Evolutionary conservation across 768 basidiomycete genomes (phyloP).

Genomic region (Myochromella boudieri): DNA sequence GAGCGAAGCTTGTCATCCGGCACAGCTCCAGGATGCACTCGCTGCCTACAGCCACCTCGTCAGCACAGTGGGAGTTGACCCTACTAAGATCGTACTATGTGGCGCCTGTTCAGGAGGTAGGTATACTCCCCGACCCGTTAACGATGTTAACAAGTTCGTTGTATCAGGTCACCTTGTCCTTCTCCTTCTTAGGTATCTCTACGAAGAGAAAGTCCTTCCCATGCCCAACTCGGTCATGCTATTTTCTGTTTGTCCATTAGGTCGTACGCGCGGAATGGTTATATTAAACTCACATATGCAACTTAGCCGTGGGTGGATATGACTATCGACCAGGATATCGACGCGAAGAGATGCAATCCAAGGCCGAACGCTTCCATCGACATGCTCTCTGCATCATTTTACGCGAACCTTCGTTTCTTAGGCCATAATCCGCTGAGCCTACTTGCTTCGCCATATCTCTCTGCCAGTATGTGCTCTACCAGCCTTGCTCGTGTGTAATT

Average conservation of each 20-base stretch:
- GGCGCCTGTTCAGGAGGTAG: slow-evolving; percentile 56
- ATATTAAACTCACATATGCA: too few species aligned
- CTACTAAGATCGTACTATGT: slow-evolving; percentile 41
- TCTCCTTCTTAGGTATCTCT: slow-evolving; percentile 10
- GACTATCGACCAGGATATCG: slow-evolving; percentile 16
- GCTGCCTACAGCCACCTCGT: slow-evolving; percentile 52
- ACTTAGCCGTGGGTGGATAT: slow-evolving; percentile 23
- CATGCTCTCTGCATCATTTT: slow-evolving; percentile 16
- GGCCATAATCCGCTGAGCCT: slow-evolving; percentile 17
- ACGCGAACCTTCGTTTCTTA: slow-evolving; percentile 17
- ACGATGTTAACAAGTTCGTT: neutral
- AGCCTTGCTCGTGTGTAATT: neutral
- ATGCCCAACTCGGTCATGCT: slow-evolving; percentile 20
- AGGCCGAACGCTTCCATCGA: slow-evolving; percentile 18
- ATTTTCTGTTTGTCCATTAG: slow-evolving; percentile 16
- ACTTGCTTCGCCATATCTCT: slow-evolving; percentile 16
- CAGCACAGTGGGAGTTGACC: slow-evolving; percentile 34
- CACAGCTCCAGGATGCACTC: slow-evolving; percentile 50
- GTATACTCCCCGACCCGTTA: neutral
- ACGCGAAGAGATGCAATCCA: neutral
- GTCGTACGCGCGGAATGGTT: too few species aligned
- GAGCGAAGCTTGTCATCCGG: slow-evolving; percentile 32
- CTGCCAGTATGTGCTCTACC: slow-evolving; percentile 12
- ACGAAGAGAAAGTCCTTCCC: slow-evolving; percentile 18
- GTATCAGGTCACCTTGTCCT: slow-evolving; percentile 2